phyloP scores from a whole-genome alignment of 2,329 filamentous ascomycete genomes.

The Cordyceps tenuipes region DNA sequence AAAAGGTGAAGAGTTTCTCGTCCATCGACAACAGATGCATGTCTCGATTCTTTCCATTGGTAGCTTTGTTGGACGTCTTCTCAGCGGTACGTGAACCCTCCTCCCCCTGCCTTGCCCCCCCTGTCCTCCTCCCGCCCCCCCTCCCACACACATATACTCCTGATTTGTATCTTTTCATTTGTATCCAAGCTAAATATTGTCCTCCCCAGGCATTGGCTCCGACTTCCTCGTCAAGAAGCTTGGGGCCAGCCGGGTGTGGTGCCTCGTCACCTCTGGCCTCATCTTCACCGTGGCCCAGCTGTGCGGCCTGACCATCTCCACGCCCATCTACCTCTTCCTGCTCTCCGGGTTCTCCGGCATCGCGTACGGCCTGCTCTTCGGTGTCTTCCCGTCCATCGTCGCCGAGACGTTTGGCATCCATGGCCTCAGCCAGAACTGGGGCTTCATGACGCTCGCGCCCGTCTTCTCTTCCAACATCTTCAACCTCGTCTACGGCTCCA shows the following conservation, averaged over 20 bases:
- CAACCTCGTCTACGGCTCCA: constrained; percentile 79
- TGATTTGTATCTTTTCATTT: not conserved
- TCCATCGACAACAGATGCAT: constrained; percentile 77
- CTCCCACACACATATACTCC: not conserved
- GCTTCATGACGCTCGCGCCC: constrained; percentile 83
- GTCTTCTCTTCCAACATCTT: constrained; percentile 85
- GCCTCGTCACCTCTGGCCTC: constrained; percentile 65
- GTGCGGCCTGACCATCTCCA: constrained; percentile 63
- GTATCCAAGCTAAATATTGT: constrained; percentile 12
- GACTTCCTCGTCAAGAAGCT: constrained; percentile 81
- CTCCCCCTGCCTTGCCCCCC: not conserved
- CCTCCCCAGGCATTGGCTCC: constrained; percentile 64
- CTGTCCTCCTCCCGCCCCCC: no score
- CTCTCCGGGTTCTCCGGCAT: constrained; percentile 80
- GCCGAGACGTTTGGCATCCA: constrained; percentile 87
- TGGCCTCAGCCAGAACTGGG: constrained; percentile 92
- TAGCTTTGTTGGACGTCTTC: constrained; percentile 74
- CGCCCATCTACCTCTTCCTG: constrained; percentile 67
- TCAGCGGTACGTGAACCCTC: constrained; percentile 49
- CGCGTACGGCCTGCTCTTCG: constrained; percentile 88
- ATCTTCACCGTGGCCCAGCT: constrained; percentile 77
- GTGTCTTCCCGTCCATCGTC: constrained; percentile 82
- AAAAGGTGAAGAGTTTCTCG: constrained; percentile 64
- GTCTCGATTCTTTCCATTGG: constrained; percentile 88
- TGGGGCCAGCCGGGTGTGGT: constrained; percentile 81